Base-by-base conservation (phyloP, 2,329 filamentous ascomycete genomes). In the Samsoniella hepiali region DNA sequence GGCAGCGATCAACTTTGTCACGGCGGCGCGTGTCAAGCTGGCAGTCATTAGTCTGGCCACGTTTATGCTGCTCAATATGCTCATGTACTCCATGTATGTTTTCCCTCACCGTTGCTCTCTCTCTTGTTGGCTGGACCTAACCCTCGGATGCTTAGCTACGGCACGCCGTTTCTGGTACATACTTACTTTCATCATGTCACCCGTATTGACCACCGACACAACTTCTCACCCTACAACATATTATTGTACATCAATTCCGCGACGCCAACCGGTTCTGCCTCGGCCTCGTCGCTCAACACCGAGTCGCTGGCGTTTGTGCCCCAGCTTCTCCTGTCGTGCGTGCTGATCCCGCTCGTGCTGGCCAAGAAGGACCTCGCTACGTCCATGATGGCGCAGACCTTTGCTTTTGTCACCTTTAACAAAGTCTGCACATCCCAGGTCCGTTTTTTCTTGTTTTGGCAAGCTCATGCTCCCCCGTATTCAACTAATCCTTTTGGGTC, bases 361-460 rank as follows among this genome's bases (percentile, higher is more conserved):
- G 91, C 91, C 17, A 96, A 94, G 74, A 90, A 87, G 69, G 88
- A 95, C 70, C 83, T 99, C 0, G 83, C 93, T 0, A 85, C 88
- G 0, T 89, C 91, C 5, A 93, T 98, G 91, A 84, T 98, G 66
- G 92, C 91, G 4, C 95, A 99, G 77, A 98, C 95, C 0, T 97
- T 97, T 77, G 91, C 94, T 0, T 99, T 99, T 76, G 95, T 98
- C 4, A 89, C 93, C 0, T 98, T 98, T 70, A 99, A 99, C 79
- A 99, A 99, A 79, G 95, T 99, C 66, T 98, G 94, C 82, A 99
- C 95, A 3, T 97, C 93, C 72, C 94, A 98, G 84, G 92, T 95
- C 84, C 67, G 83, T 72, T 58, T 57, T n/a, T 8, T 15, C 3
- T 22, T 22, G 22, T 22, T 22, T 22, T 22, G 22, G 22, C 22